A percentile compares a stretch with the other conserved stretches of the same genome.
phyloP scores from a whole-genome alignment of 2,329 filamentous ascomycete genomes.

The Mollisia scopiformis region DNA sequence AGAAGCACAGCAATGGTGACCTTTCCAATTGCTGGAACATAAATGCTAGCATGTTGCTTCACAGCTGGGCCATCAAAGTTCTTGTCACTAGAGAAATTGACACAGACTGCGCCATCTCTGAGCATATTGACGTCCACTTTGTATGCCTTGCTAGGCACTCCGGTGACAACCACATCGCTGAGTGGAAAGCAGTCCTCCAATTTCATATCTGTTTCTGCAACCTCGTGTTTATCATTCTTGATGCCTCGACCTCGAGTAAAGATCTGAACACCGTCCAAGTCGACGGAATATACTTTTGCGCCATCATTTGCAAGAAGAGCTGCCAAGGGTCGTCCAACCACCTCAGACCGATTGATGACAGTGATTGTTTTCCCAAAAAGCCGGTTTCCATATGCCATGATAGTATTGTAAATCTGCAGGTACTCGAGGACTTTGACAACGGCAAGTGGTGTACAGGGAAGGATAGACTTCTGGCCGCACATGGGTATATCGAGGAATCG shows the following conservation, averaged over 20 bases:
- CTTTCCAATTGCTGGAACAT: conserved; percentile 95
- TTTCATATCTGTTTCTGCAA: conserved; percentile 72
- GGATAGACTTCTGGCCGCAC: conserved; percentile 83
- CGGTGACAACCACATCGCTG: conserved; percentile 93
- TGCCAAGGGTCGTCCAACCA: conserved; percentile 90
- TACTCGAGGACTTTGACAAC: conserved; percentile 97
- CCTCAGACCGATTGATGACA: conserved; percentile 94
- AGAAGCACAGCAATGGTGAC: conserved; percentile 93
- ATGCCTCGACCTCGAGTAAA: conserved; percentile 91
- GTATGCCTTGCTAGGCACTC: conserved; percentile 85
- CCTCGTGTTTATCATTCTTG: conserved; percentile 82
- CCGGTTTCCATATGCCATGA: conserved; percentile 89
- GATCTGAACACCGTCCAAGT: conserved; percentile 87
- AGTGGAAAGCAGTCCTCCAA: conserved; percentile 81
- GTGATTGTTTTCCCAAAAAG: conserved; percentile 94
- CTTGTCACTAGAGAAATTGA: conserved; percentile 96
- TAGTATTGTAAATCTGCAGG: conserved; percentile 93
- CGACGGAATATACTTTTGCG: conserved; percentile 92
- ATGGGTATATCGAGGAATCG: conserved; percentile 83
- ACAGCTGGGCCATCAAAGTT: conserved; percentile 86
- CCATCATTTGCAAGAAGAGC: conserved; percentile 95
- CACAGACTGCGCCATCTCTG: conserved; percentile 91
- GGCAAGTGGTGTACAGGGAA: conserved; percentile 94
- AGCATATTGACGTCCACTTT: conserved; percentile 86
- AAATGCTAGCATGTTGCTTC: conserved; percentile 95